Evolutionary conservation across 2,329 filamentous ascomycete genomes (phyloP).

Genomic region (Xylaria sp.): DNA sequence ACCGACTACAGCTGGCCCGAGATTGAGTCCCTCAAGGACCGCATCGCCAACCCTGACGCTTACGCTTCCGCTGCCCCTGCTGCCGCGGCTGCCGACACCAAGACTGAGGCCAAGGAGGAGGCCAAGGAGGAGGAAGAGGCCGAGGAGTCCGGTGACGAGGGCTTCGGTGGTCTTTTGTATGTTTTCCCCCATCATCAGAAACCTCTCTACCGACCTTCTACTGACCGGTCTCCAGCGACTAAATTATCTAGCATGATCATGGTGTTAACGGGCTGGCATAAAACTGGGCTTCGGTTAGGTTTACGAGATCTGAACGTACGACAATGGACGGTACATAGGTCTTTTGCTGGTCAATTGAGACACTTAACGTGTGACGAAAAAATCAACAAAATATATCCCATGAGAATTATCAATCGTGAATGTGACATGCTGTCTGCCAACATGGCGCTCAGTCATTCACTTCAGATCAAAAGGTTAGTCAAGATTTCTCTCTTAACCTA

Average conservation of each 20-base stretch:
- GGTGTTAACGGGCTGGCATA: slow-evolving; percentile 54
- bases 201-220: slow-evolving; percentile 7
- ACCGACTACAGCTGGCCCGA: slow-evolving; percentile 95
- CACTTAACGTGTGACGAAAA: slow-evolving; percentile 47
- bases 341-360: slow-evolving; percentile 58
- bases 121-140: slow-evolving; percentile 74
- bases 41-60: slow-evolving; percentile 97
- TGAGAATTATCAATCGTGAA: slow-evolving; percentile 19
- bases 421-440: slow-evolving; percentile 44
- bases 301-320: slow-evolving; percentile 53
- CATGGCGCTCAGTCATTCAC: slow-evolving; percentile 17
- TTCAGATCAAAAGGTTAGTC: slow-evolving; percentile 58
- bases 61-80: slow-evolving; percentile 88
- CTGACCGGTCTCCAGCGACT: slow-evolving; percentile 63
- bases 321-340: slow-evolving; percentile 58
- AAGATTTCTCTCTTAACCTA: slow-evolving; percentile 32
- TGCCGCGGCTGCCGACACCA: slow-evolving; percentile 64
- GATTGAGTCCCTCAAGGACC: slow-evolving; percentile 98
- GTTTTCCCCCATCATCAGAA: slow-evolving; percentile 43
- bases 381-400: background rate
- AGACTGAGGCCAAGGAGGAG: slow-evolving; percentile 61
- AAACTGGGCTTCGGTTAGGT: slow-evolving; percentile 57
- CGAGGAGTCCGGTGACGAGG: slow-evolving; percentile 74
- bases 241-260: slow-evolving; percentile 57
- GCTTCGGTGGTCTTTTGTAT: slow-evolving; percentile 85